Evolutionary conservation across 2,329 filamentous ascomycete species (phyloP).

Genomic region (Xenosphaeropsis pyriputrescens): DNA sequence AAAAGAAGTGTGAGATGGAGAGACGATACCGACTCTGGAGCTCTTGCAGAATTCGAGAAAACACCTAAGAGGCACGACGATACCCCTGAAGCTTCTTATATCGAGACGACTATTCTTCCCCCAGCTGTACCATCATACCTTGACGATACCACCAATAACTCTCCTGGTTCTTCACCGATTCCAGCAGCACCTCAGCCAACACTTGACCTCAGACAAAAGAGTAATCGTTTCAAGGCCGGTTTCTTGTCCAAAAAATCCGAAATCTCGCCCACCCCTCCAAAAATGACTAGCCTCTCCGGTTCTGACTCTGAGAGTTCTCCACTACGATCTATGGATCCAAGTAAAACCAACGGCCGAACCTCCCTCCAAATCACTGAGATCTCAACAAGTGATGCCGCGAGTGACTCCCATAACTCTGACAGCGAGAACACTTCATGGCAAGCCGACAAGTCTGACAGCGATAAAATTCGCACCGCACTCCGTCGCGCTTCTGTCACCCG

Average conservation of each 20-base stretch:
- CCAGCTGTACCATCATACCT: slow-evolving; percentile 39
- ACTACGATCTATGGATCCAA: slow-evolving; percentile 34
- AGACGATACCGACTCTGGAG: slow-evolving; percentile 76
- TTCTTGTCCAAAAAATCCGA: slow-evolving; percentile 57
- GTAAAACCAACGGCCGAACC: slow-evolving; percentile 30
- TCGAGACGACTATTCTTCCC: slow-evolving; percentile 27
- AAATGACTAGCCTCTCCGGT: slow-evolving; percentile 42
- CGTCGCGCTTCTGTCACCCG: slow-evolving; percentile 15
- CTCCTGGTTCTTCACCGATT: slow-evolving; percentile 32
- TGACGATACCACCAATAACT: slow-evolving; percentile 21
- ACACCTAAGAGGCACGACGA: slow-evolving; percentile 60
- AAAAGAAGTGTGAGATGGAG: slow-evolving; percentile 83
- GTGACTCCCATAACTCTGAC: slow-evolving; percentile 22
- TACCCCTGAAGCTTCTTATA: slow-evolving; percentile 38
- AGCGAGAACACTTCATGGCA: slow-evolving; percentile 13
- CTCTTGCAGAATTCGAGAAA: slow-evolving; percentile 79
- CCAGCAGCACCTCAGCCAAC: slow-evolving; percentile 41
- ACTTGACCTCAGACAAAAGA: slow-evolving; percentile 46
- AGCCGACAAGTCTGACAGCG: slow-evolving; percentile 13
- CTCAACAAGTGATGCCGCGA: slow-evolving; percentile 9
- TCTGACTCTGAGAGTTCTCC: slow-evolving; percentile 38
- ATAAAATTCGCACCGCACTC: slow-evolving; percentile 15
- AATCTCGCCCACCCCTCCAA: slow-evolving; percentile 47
- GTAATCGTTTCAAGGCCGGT: slow-evolving; percentile 73
- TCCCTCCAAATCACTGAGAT: slow-evolving; percentile 21